These are phyloP conservation scores for Papiliotrema terrestris DNA, from an alignment of 1,284 basidiomycete genomes.

Conservation along the genomic window DNA sequence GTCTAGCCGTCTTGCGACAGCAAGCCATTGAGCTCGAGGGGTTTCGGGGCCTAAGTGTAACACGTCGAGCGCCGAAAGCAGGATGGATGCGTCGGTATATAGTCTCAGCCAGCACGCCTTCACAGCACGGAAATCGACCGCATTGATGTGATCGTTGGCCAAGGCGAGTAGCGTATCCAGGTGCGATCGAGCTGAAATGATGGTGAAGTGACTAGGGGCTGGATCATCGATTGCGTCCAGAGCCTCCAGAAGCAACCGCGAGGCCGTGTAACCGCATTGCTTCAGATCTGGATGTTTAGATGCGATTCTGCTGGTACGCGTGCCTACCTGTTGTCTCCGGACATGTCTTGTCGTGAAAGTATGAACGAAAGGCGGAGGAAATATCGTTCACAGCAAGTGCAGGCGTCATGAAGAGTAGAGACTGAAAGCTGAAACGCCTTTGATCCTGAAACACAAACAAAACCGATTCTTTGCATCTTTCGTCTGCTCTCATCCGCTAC, in stretches of 20 bases:
- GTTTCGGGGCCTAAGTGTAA: not conserved
- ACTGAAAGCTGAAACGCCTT: not conserved
- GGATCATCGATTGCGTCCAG: no score
- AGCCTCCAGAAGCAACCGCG: no score
- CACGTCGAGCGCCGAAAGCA: constrained; percentile 23
- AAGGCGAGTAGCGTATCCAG: constrained; percentile 35
- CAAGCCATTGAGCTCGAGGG: constrained; percentile 7
- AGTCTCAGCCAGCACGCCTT: constrained; percentile 45
- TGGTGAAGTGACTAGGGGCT: no score
- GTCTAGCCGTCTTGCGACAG: constrained; percentile 62
- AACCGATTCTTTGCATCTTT: not conserved
- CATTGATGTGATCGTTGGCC: constrained; percentile 49
- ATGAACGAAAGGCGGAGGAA: no score
- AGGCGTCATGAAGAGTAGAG: no score
- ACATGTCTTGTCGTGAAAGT: no score
- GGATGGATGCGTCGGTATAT: constrained; percentile 50
- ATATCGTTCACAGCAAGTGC: no score
- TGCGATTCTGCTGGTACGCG: no score
- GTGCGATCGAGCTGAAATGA: no score
- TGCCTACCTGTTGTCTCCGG: no score
- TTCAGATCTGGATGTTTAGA: no score
- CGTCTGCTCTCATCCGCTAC: not conserved
- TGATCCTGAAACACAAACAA: not conserved
- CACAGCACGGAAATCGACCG: constrained; percentile 48
- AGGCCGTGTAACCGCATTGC: no score